Evolutionary conservation across 352 stramenopile species (phyloP), one percentile per base, ranked within the genome.

Genomic region (Elongisporangium prolatum): DNA sequence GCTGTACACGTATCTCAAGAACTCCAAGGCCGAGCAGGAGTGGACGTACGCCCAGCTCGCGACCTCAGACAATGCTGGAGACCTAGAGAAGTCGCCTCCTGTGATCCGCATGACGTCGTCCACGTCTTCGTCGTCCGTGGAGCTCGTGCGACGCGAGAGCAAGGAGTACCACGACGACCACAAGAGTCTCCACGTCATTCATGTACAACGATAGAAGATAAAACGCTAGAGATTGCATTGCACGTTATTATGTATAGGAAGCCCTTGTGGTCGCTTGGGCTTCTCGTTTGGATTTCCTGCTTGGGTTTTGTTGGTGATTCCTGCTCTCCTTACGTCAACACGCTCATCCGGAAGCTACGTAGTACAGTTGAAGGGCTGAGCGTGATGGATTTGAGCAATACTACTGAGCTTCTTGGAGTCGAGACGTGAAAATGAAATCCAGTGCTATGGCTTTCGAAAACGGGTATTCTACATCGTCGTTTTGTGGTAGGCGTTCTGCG

Each of bases 1-100:
- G 2, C 69, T 87, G 38, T 93, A 95, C 63, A 81, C 86, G 18
- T 83, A 74, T 56, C 68, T 93, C 28, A 93, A 93, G 62, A 72
- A 88, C 61, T 72, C 65, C 6, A 61, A 66, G 8, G 60, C 61
- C 20, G 62, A 78, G 11, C 34, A 44, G 34, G 34, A 44, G 34
- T 44, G 34, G 34, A 68, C 67, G 48, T 86, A 86, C 49, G 50
- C 68, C 18, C 57, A 65, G 4, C 65, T 88, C n/a, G 56, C 71
- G 25, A 68, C 74, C 21, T 53, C 67, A 18, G 21, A 37, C 4
- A n/a, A 57, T 37, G 16, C 10, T 14, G 21, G 52, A 20, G 10
- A 44, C 24, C 37, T 20, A 21, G 56, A 37, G 16, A 37, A 40
- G 10, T 13, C 18, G 8, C 0, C 11, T 7, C 34, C 34, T 16